Conservation (phyloP, 108 stramenopile species). For the Chaetoceros tenuissimus region DNA sequence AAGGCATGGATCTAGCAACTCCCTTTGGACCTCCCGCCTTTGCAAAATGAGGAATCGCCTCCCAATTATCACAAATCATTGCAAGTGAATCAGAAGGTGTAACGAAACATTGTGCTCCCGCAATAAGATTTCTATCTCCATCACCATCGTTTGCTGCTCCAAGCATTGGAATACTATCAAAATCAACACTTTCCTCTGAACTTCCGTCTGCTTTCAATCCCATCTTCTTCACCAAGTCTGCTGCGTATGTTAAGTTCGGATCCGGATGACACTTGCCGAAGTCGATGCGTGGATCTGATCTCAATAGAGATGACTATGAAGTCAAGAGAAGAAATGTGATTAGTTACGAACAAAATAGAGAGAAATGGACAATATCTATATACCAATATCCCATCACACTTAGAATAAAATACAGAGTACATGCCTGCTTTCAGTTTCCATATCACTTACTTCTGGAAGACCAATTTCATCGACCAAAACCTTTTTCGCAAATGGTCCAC, state of each 20-base stretch:
- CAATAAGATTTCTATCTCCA: constrained; percentile 98
- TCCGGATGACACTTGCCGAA: constrained; percentile 98
- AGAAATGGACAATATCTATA: neutral
- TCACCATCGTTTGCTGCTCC: constrained; percentile 99
- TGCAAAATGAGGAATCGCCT: constrained; percentile 89
- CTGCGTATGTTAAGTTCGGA: constrained; percentile 96
- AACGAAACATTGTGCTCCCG: constrained; percentile 96
- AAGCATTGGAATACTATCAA: constrained; percentile 48
- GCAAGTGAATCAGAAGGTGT: constrained; percentile 98
- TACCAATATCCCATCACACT: neutral
- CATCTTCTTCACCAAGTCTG: constrained; percentile 89
- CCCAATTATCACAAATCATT: constrained; percentile 93
- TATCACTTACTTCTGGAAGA: constrained; percentile 50
- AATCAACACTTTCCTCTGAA: constrained; percentile 28
- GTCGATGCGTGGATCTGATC: constrained; percentile 89
- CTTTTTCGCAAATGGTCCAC: constrained; percentile 89
- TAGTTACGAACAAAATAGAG: neutral
- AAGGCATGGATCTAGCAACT: constrained; percentile 98
- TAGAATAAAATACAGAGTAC: neutral
- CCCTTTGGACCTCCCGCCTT: constrained; percentile 87
- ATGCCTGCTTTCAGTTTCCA: too few relatives aligned
- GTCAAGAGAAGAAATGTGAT: neutral
- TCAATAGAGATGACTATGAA: constrained; percentile 53
- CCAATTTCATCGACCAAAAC: constrained; percentile 94
- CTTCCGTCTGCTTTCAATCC: constrained; percentile 81